These are phyloP conservation scores for Moricandia arvensis DNA, from an alignment of 345 rosid genomes.

Conservation along the genomic window DNA sequence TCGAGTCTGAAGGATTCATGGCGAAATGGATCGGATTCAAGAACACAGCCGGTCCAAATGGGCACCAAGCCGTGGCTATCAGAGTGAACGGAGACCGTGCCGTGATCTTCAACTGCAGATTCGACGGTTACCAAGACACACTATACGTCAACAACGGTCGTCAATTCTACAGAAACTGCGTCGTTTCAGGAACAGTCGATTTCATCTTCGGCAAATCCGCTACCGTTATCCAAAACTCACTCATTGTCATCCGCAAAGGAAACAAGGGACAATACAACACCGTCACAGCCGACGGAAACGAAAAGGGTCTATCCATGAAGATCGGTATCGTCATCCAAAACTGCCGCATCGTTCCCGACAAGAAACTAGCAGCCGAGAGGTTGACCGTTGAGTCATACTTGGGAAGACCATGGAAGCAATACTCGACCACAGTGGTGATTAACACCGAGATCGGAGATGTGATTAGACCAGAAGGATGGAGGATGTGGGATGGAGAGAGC, in stretches of 20 bases:
- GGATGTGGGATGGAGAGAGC: constrained; percentile 41
- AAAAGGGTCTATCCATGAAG: constrained; percentile 22
- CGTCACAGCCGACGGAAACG: constrained; percentile 64
- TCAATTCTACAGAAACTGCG: constrained; percentile 67
- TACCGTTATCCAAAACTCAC: constrained; percentile 63
- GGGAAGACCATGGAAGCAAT: constrained; percentile 79
- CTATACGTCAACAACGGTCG: constrained; percentile 54
- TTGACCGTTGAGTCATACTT: constrained; percentile 48
- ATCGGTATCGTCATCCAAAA: constrained; percentile 66
- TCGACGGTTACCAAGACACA: constrained; percentile 76
- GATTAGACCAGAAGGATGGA: constrained; percentile 67
- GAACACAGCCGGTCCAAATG: constrained; percentile 72
- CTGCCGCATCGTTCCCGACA: constrained; percentile 75
- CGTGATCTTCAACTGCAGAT: constrained; percentile 54
- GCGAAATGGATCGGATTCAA: constrained; percentile 59
- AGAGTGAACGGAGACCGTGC: constrained; percentile 53
- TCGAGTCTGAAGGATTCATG: constrained; percentile 54
- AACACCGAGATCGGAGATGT: constrained; percentile 59
- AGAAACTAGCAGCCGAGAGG: constrained; percentile 39
- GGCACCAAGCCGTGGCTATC: constrained; percentile 75
- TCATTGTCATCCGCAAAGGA: constrained; percentile 54
- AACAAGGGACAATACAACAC: constrained; percentile 49
- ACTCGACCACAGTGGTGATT: constrained; percentile 56
- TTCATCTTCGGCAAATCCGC: constrained; percentile 75
- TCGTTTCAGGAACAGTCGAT: constrained; percentile 69